Conservation (phyloP, 805 yeast species). For the Pichia rugopelliculosa region DNA sequence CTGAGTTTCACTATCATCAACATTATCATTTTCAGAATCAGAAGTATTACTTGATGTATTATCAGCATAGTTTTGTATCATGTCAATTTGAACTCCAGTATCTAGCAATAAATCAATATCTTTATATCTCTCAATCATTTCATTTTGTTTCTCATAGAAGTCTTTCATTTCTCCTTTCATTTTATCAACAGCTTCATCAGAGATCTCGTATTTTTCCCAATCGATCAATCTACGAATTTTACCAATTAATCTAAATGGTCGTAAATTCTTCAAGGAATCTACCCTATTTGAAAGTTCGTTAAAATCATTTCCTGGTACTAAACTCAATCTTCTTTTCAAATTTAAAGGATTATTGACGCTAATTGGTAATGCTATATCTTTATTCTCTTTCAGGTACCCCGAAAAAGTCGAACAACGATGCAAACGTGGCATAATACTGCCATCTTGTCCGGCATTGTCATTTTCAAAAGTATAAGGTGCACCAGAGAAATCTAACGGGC, state of each 20-base stretch:
- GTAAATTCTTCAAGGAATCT: conserved; percentile 33
- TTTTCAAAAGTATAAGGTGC: background rate
- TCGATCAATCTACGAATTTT: conserved; percentile 28
- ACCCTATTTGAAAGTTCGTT: conserved; percentile 19
- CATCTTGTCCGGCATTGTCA: background rate
- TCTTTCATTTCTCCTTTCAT: conserved; percentile 26
- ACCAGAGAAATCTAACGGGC: background rate
- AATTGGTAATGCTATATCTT: conserved; percentile 5
- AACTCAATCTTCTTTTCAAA: conserved; percentile 20
- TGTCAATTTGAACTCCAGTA: conserved; percentile 58
- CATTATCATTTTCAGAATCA: conserved; percentile 1
- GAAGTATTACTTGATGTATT: conserved; percentile 21
- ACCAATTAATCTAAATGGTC: conserved; percentile 45
- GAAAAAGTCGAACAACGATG: conserved; percentile 7
- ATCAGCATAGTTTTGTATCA: conserved; percentile 54
- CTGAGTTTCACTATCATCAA: background rate
- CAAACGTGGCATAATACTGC: background rate
- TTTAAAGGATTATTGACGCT: conserved; percentile 18
- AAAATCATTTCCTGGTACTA: conserved; percentile 13
- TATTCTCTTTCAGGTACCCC: background rate
- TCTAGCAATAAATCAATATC: conserved; percentile 63
- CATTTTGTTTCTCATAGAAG: conserved; percentile 56
- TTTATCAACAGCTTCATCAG: conserved; percentile 20
- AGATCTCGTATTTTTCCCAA: conserved; percentile 30
- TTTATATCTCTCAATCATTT: conserved; percentile 44